Percentiles rank a stretch among this genome's conserved stretches.
Evolutionary conservation across 2,329 filamentous ascomycete genomes (phyloP).

Genomic region (Colletotrichum cuscutae): DNA sequence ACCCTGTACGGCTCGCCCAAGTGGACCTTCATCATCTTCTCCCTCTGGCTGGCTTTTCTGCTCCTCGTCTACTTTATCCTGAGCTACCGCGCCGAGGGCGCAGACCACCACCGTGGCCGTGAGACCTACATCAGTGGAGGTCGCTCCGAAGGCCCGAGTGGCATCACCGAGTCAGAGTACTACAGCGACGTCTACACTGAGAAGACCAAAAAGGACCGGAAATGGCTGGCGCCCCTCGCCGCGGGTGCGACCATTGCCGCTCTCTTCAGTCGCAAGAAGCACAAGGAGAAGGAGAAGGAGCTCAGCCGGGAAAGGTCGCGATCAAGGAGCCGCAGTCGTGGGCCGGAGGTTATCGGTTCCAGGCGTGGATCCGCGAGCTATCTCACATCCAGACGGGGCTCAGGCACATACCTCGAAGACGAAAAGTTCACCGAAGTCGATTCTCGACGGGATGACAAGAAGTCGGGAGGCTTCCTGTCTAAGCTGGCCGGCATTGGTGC

Average conservation of each 20-base stretch:
- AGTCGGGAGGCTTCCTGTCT: constrained; percentile 65
- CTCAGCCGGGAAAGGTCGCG: constrained; percentile 52
- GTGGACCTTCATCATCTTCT: constrained; percentile 85
- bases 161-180: constrained; percentile 52
- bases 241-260: constrained; percentile 63
- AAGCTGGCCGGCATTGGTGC: constrained; percentile 70
- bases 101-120: constrained; percentile 57
- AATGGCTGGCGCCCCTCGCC: constrained; percentile 64
- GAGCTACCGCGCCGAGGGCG: constrained; percentile 72
- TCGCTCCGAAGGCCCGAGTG: constrained; percentile 61
- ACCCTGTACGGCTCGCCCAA: constrained; percentile 93
- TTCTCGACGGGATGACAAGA: constrained; percentile 46
- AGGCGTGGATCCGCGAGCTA: constrained; percentile 67
- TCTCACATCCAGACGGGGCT: constrained; percentile 61
- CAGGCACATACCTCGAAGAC: constrained; percentile 68
- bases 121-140: constrained; percentile 68
- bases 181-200: constrained; percentile 51
- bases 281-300: constrained; percentile 50
- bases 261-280: constrained; percentile 55
- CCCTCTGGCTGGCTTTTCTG: constrained; percentile 79
- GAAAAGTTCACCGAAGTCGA: constrained; percentile 71
- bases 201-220: constrained; percentile 46
- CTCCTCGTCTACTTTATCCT: constrained; percentile 83
- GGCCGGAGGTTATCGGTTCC: constrained; percentile 63
- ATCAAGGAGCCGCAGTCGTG: constrained; percentile 48